Evolutionary conservation across 177 flowering plant genomes (phyloP).

Genomic region (Vitis hybrid): DNA sequence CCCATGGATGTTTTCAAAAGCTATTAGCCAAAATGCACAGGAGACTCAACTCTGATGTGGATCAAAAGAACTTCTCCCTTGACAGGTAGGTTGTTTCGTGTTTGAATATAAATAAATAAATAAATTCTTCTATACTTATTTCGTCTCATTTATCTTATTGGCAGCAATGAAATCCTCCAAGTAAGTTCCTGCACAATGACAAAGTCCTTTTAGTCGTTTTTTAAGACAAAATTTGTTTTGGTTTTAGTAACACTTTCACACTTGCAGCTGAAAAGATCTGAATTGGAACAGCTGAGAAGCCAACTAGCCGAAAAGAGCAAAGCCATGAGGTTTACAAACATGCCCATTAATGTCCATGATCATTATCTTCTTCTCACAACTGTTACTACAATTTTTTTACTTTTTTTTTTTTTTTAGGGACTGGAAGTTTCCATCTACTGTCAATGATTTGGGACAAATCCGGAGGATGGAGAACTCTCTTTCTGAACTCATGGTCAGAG

Average conservation of each 20-base stretch:
- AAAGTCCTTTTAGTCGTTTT: too few species aligned
- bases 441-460: conserved; percentile 3
- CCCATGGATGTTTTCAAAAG: too few species aligned
- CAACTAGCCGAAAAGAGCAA: conserved; percentile 7
- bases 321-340: conserved; percentile 3
- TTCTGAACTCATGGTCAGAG: not conserved
- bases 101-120: too few species aligned
- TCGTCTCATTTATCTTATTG: too few species aligned
- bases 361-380: not conserved
- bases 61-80: too few species aligned
- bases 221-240: too few species aligned
- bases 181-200: not conserved
- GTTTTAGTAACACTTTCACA: too few species aligned
- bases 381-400: not conserved
- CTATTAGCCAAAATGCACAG: too few species aligned
- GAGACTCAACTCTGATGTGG: too few species aligned
- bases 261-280: conserved; percentile 1
- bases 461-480: conserved; percentile 12
- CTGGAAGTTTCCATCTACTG: conserved; percentile 5
- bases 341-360: not conserved
- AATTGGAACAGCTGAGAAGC: conserved; percentile 1
- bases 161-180: not conserved
- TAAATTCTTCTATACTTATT: too few species aligned
- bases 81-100: too few species aligned
- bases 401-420: conserved; percentile 2